Percentiles rank a stretch among this genome's conserved stretches.
Conservation (phyloP, 129 eudicot species). For the Flaveria trinervia region DNA sequence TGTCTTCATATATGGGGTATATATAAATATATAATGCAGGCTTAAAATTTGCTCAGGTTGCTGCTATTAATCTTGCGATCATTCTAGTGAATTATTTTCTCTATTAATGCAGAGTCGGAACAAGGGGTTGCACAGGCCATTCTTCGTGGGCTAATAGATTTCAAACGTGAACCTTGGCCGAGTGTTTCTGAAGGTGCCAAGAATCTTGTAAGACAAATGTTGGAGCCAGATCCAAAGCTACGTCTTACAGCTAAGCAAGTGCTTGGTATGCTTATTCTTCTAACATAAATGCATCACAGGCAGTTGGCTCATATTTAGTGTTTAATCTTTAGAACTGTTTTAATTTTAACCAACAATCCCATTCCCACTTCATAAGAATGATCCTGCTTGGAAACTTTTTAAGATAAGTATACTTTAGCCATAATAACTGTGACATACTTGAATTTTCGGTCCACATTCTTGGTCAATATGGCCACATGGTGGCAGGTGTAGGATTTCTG, state of each 20-base stretch:
- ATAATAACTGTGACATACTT: not conserved
- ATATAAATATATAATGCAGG: not conserved
- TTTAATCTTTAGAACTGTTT: not conserved
- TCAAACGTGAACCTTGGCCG: constrained; percentile 89
- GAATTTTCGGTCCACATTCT: not conserved
- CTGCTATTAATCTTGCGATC: constrained; percentile 7
- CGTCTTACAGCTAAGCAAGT: constrained; percentile 85
- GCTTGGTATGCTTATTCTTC: constrained; percentile 49
- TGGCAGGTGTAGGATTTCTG: not conserved
- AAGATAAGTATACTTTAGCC: not conserved
- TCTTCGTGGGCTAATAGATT: constrained; percentile 71
- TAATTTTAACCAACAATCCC: not conserved
- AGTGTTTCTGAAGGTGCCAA: constrained; percentile 80
- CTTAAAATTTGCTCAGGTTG: not conserved
- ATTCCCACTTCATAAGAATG: not conserved
- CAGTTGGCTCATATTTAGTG: not conserved
- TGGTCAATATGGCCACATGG: too few species aligned
- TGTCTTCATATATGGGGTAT: not conserved
- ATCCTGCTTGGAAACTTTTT: not conserved
- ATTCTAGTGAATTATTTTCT: not conserved
- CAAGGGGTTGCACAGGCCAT: constrained; percentile 94
- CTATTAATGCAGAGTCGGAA: constrained; percentile 63
- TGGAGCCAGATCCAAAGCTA: constrained; percentile 72
- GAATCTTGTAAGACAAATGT: constrained; percentile 73
- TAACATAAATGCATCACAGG: constrained; percentile 6